Base-by-base conservation (phyloP, 2,329 filamentous ascomycete species). In the Fonsecaea erecta region DNA sequence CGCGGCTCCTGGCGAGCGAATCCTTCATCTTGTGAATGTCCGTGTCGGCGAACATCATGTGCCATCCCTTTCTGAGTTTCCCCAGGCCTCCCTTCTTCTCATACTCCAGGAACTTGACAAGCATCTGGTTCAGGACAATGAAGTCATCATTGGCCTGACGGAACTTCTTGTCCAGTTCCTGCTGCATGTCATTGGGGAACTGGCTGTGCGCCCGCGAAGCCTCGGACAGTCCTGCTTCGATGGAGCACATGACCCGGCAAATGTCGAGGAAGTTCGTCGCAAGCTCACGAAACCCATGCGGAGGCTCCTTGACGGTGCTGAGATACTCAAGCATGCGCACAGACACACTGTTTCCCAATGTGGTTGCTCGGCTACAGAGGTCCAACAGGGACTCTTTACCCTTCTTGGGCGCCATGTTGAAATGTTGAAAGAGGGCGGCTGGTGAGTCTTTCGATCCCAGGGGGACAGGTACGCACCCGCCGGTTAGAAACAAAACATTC, bases 221-320 rank as follows among this genome's bases (percentile, higher is more conserved):
- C 70, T 87, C 84, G n/a, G 78, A 76, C 60, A 91, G 80, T 4
- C 88, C 88, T 24, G 86, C 84, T 75, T 90, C 87, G 67, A 90
- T 87, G n/a, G 86, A 84, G 81, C 87, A 89, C 48, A 91, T 79
- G 48, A 87, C 84, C 60, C 87, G 84, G 74, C 85, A 88, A 4
- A 86, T 85, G 62, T 90, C 87, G 64, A 91, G 82, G 72, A 90
- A 90, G 68, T 88, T 86, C 67, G 84, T 83, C 9, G 88, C 87
- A 21, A 91, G 81, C 28, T 81, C 77, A 64, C 85, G 83, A 74
- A 89, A 86, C 34, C 85, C 84, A 58, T 82, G 77, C 0, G 84
- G 83, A 37, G 83, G 80, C 37, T 82, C 77, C 70, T 85, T 86
- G 64, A 83, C 81, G 3, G 83, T 82, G 61, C 83, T 85, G 24